Evolutionary conservation across 352 stramenopile genomes (phyloP).

Genomic region (Blastocystis sp.): DNA sequence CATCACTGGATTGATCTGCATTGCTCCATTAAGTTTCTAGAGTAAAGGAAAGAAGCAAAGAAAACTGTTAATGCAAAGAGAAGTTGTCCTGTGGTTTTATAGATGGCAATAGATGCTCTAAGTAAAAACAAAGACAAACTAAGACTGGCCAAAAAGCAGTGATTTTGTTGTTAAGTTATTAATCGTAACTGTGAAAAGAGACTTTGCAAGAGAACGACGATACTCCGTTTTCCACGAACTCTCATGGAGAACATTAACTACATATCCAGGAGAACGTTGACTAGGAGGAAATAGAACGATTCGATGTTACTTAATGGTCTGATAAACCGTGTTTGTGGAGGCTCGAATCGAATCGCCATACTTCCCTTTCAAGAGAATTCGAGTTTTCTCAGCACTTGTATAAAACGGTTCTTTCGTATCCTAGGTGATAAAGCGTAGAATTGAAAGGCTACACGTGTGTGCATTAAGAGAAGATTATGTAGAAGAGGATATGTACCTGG

Average conservation of each 20-base stretch:
- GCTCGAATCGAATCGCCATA: neutral
- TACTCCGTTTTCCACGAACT: conserved; percentile 12
- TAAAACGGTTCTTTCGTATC: conserved; percentile 27
- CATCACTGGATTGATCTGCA: conserved; percentile 9
- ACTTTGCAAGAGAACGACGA: neutral
- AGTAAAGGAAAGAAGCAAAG: neutral
- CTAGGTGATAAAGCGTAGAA: neutral
- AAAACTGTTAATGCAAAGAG: conserved; percentile 19
- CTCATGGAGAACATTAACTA: conserved; percentile 7
- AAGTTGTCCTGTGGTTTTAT: neutral
- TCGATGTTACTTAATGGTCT: neutral
- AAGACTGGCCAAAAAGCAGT: conserved; percentile 28
- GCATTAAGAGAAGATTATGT: conserved; percentile 34
- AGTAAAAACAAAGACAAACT: neutral
- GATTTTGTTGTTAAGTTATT: neutral
- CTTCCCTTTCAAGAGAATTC: conserved; percentile 26
- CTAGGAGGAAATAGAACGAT: neutral
- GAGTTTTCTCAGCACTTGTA: conserved; percentile 12
- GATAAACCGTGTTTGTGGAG: neutral
- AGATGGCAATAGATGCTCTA: conserved; percentile 10
- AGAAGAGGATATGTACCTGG: conserved; percentile 13
- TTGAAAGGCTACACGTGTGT: neutral
- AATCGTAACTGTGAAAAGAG: neutral
- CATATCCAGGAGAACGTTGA: conserved; percentile 2
- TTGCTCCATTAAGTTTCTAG: conserved; percentile 5